Percentiles rank a stretch among this genome's conserved stretches.
Conservation (phyloP, 495 filamentous ascomycete genomes). For the Chlorociboria aeruginascens region DNA sequence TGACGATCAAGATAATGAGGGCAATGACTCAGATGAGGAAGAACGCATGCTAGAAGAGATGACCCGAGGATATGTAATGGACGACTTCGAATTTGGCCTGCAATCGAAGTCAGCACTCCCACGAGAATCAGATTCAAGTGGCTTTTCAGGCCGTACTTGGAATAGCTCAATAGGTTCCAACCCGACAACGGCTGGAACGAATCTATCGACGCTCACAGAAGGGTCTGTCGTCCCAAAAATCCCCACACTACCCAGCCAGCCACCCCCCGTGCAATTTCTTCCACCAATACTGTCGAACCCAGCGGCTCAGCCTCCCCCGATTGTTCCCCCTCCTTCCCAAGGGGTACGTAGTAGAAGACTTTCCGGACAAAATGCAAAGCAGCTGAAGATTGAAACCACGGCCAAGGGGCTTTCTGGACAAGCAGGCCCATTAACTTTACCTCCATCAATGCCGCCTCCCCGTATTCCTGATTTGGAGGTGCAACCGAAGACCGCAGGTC, state of each 20-base stretch:
- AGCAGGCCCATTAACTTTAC: constrained; percentile 18
- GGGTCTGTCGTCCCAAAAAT: constrained; percentile 27
- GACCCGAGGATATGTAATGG: constrained; percentile 75
- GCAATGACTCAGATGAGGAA: constrained; percentile 78
- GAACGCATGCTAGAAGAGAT: constrained; percentile 88
- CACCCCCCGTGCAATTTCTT: constrained; percentile 32
- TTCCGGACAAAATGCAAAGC: constrained; percentile 65
- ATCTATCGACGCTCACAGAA: constrained; percentile 69
- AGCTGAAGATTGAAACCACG: constrained; percentile 80
- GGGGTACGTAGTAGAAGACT: constrained; percentile 70
- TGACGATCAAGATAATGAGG: constrained; percentile 39
- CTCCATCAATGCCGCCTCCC: constrained; percentile 21
- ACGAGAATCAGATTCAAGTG: constrained; percentile 80
- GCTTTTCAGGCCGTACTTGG: constrained; percentile 74
- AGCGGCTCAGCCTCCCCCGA: constrained; percentile 6
- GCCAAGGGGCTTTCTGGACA: constrained; percentile 23
- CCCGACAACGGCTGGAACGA: constrained; percentile 57
- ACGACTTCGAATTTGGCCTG: constrained; percentile 72
- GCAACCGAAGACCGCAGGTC: constrained; percentile 19
- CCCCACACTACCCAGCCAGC: constrained; percentile 12
- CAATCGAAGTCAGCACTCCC: constrained; percentile 67
- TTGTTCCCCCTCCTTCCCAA: constrained; percentile 28
- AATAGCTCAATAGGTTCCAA: constrained; percentile 76
- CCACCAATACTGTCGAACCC: constrained; percentile 27
- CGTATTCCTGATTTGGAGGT: constrained; percentile 13